Conservation (phyloP, 2,329 filamentous ascomycete species). For the Cytospora piceicola region DNA sequence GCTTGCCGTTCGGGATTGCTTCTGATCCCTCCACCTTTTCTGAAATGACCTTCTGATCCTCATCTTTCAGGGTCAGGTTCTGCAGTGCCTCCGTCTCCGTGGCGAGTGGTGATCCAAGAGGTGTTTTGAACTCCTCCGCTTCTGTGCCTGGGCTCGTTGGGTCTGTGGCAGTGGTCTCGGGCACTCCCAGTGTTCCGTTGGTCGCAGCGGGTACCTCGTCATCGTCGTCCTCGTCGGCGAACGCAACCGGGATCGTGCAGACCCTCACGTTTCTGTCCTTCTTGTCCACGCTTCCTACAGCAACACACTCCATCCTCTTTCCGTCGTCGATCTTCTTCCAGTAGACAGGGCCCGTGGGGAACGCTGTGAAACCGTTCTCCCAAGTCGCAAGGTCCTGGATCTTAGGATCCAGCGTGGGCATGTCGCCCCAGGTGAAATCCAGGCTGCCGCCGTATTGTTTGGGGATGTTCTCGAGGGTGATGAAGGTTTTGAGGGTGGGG, state of each 20-base stretch:
- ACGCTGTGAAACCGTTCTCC: conserved; percentile 55
- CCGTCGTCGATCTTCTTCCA: conserved; percentile 57
- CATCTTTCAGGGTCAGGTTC: conserved; percentile 14
- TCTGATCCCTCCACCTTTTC: conserved; percentile 32
- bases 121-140: conserved; percentile 21
- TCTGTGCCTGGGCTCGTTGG: conserved; percentile 9
- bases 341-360: conserved; percentile 61
- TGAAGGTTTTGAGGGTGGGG: conserved; percentile 77
- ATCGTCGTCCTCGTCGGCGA: conserved; percentile 31
- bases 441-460: conserved; percentile 87
- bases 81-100: conserved; percentile 31
- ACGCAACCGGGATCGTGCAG: conserved; percentile 51
- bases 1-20: conserved; percentile 12
- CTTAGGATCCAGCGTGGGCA: conserved; percentile 71
- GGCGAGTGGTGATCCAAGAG: conserved; percentile 14
- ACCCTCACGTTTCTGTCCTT: conserved; percentile 51
- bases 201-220: conserved; percentile 22
- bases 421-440: conserved; percentile 78
- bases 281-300: conserved; percentile 53
- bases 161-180: conserved; percentile 23
- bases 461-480: conserved; percentile 82
- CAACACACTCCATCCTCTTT: conserved; percentile 55
- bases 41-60: conserved; percentile 30
- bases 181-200: conserved; percentile 20
- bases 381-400: conserved; percentile 56